Percentiles rank a stretch among this genome's conserved stretches.
Evolutionary conservation across 768 basidiomycete genomes (phyloP).

Genomic region (Hemileccinum impolitum): DNA sequence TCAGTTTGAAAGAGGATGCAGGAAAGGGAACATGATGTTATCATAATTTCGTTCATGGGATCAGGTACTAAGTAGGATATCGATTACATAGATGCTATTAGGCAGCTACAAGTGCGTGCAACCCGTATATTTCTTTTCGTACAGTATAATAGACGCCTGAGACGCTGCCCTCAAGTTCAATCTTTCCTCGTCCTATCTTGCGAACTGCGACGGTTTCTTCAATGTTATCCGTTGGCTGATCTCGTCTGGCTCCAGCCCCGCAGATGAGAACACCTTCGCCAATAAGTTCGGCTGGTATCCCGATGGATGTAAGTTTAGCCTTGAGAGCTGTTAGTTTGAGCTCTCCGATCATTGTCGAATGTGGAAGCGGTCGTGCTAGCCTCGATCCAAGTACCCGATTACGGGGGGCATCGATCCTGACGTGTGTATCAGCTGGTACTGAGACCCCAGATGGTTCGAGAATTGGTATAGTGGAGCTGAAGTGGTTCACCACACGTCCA

Average conservation of each 20-base stretch:
- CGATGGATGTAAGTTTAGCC: slow-evolving; percentile 65
- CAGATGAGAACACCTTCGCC: slow-evolving; percentile 97
- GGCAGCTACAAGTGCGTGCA: slow-evolving; percentile 86
- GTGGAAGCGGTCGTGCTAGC: slow-evolving; percentile 63
- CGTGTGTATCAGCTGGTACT: slow-evolving; percentile 21
- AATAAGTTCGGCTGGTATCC: slow-evolving; percentile 90
- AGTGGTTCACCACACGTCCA: slow-evolving; percentile 81
- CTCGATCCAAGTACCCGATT: slow-evolving; percentile 62
- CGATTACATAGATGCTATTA: slow-evolving; percentile 23
- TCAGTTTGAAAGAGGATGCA: slow-evolving; percentile 91
- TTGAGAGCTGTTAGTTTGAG: slow-evolving; percentile 90
- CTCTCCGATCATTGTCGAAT: slow-evolving; percentile 96
- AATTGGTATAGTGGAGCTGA: slow-evolving; percentile 84
- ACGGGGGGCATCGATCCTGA: slow-evolving; percentile 22
- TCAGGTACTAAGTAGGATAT: slow-evolving; percentile 5
- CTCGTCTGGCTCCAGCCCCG: slow-evolving; percentile 52
- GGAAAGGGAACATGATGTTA: slow-evolving; percentile 55
- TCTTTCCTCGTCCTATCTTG: slow-evolving; percentile 79
- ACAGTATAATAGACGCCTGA: slow-evolving; percentile 90
- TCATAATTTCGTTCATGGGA: not conserved
- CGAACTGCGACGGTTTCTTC: slow-evolving; percentile 81
- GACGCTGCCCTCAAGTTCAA: slow-evolving; percentile 87
- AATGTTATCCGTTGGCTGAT: slow-evolving; percentile 40
- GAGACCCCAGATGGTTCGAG: slow-evolving; percentile 64
- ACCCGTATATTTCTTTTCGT: slow-evolving; percentile 81